A percentile compares a stretch with the other conserved stretches of the same genome.
Evolutionary conservation across 495 filamentous ascomycete species (phyloP).

Genomic region (Aspergillus kassunensis): DNA sequence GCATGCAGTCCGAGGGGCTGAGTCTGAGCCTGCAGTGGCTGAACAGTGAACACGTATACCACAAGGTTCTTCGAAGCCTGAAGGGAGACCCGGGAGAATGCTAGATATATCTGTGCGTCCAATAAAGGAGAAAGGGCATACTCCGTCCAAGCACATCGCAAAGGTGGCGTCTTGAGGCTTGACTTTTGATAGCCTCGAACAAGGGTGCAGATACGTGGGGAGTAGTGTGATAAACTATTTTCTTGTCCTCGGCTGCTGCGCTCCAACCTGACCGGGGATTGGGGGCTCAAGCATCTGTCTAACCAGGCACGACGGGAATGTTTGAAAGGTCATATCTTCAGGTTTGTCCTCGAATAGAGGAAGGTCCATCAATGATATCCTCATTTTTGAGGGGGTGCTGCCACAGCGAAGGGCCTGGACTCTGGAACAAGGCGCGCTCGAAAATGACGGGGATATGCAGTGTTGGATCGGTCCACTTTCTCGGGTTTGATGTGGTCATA

Average conservation of each 20-base stretch:
- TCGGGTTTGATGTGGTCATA: slow-evolving; percentile 8
- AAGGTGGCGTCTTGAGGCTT: background rate
- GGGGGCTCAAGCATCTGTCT: background rate
- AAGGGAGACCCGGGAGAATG: background rate
- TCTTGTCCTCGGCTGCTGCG: background rate
- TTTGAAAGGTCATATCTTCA: background rate
- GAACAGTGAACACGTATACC: slow-evolving; percentile 4
- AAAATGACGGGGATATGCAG: slow-evolving; percentile 6
- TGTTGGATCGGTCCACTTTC: slow-evolving; percentile 4
- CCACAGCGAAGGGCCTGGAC: slow-evolving; percentile 14
- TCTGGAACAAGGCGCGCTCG: slow-evolving; percentile 7
- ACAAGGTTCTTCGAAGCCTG: background rate
- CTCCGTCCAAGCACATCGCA: background rate
- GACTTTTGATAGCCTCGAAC: background rate
- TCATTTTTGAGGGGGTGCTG: background rate
- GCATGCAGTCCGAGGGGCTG: too few species aligned
- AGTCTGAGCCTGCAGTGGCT: background rate
- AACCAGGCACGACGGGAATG: too few species aligned
- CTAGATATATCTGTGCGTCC: background rate
- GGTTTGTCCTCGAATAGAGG: background rate
- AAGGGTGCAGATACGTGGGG: background rate
- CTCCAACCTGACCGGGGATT: background rate
- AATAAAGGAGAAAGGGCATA: background rate
- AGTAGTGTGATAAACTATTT: too few species aligned
- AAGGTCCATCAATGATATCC: background rate